Base-by-base conservation (phyloP, 2,329 filamentous ascomycete genomes). In the Aspergillus sp. region DNA sequence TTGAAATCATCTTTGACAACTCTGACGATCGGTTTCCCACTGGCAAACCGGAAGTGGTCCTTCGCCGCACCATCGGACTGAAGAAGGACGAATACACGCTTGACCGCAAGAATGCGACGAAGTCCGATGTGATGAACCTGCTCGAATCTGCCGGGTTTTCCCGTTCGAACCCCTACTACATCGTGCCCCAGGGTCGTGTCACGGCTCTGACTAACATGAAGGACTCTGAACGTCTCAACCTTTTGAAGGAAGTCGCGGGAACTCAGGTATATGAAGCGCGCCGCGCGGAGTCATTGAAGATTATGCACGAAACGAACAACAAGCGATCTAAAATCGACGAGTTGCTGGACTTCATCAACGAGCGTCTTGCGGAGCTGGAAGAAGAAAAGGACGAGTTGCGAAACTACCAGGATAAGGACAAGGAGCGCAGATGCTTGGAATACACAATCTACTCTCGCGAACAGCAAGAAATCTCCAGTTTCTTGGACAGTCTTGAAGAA, bases 21-120 rank as follows among this genome's bases (percentile, higher is more conserved):
- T 91, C 87, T 70, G 94, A 99, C 75, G 92, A 96, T 69, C 91
- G 95, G 69, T 98, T 99, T 72, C 92, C 92, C 38, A 97, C 92
- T 9, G 91, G 91, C 68, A 95, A 92, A 73, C 89, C 92, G 62
- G 94, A 99, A 75, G 87, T 98, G 51, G 89, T 95, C 45, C 81
- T 99, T 60, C 90, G 96, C 63, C 90, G 95, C 48, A 98, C 95
- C 0, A 99, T 99, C 75, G 95, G 94, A 55, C 84, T 94, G 65
- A 98, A 99, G 79, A 99, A 99, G 79, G 95, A 99, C 75, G 95
- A 99, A 80, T 99, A 98, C 76, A 96, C 94, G 1, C 86, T 99
- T 30, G 95, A 99, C 78, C 91, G 93, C 74, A 99, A 97, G 80
- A 96, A 96, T 67, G 91, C 93, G 36, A 97, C 93, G 39, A 97